These are phyloP conservation scores for Alternaria brassicae DNA, from an alignment of 2,329 filamentous ascomycete genomes.

Conservation along the genomic window DNA sequence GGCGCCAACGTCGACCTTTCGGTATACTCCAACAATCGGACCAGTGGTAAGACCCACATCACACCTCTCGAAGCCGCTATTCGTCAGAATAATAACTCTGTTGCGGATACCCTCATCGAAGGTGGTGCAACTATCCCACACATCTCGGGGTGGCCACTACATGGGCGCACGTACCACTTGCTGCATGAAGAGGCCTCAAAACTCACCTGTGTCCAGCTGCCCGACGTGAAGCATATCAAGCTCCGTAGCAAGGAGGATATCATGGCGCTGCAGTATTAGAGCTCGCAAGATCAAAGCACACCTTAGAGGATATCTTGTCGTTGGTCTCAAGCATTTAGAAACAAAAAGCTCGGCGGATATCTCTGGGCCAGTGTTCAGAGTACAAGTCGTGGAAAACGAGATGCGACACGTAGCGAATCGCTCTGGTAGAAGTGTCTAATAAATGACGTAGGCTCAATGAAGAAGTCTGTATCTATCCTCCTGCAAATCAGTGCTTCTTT, in stretches of 20 bases:
- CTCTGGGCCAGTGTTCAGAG: no score
- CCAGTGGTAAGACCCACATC: not conserved
- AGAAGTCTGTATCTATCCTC: no score
- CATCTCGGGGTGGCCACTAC: not conserved
- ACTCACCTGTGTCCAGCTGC: not conserved
- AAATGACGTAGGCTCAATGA: no score
- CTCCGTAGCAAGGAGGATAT: not conserved
- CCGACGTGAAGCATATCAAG: not conserved
- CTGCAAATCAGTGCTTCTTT: no score
- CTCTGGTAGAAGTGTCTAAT: no score
- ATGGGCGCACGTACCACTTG: not conserved
- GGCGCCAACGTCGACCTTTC: not conserved
- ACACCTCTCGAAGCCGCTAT: not conserved
- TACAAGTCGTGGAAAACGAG: not conserved
- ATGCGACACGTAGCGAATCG: no score
- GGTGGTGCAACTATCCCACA: not conserved
- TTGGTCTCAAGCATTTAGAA: not conserved
- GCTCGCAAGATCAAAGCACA: not conserved
- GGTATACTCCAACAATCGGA: not conserved
- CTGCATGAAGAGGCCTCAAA: not conserved
- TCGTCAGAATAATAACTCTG: fast-evolving
- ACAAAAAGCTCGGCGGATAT: not conserved
- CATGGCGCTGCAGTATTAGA: not conserved
- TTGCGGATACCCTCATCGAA: not conserved
- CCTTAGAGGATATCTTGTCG: not conserved